Evolutionary conservation across 2,329 filamentous ascomycete species (phyloP), one percentile per base, ranked within the genome.

Genomic region (Cadophora luteo-olivacea): DNA sequence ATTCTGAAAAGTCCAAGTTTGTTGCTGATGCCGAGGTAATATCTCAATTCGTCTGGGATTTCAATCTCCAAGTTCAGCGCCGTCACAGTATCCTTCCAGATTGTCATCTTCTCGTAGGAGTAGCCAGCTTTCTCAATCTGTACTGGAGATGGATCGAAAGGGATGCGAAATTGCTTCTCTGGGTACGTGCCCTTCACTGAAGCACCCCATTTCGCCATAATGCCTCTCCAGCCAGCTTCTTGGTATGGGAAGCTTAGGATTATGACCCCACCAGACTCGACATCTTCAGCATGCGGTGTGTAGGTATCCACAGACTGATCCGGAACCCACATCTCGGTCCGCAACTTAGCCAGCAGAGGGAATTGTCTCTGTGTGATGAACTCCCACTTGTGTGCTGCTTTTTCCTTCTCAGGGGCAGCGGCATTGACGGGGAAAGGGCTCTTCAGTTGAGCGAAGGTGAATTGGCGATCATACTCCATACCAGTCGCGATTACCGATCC

Each of bases 381-480:
- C 16, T 89, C 84, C 92, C 92, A 96, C 29, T 80, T 79, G 72
- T 83, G 84, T 60, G 79, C 76, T 65, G 78, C 78, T 71, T 81
- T 80, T 67, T 81, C 78, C 67, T 78, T 79, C 38, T 79, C 76
- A 22, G 74, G 74, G 9, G 76, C 75, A 16, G 78, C 73, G 14
- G 76, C 75, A 61, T 80, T 77, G 22, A 81, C 79, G 2, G 84
- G 82, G 69, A 84, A 84, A 48, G 82, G 81, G 74, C 82, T 84
- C 77, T 82, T 82, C 69, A 86, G 82, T 78, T 94, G 91, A 1
- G 92, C 93, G 77, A 97, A 92, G 60, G 89, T 91, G 82, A 94
- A 97, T 73, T 95, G 87, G 6, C 93, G 88, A 80, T 97, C 94
- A 79, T 91, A 92, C 77, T 91, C 86, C 67, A 97, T 84, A 1